A percentile compares a stretch with the other conserved stretches of the same genome.
Evolutionary conservation across 768 basidiomycete genomes (phyloP).

Genomic region (Suillus spraguei): DNA sequence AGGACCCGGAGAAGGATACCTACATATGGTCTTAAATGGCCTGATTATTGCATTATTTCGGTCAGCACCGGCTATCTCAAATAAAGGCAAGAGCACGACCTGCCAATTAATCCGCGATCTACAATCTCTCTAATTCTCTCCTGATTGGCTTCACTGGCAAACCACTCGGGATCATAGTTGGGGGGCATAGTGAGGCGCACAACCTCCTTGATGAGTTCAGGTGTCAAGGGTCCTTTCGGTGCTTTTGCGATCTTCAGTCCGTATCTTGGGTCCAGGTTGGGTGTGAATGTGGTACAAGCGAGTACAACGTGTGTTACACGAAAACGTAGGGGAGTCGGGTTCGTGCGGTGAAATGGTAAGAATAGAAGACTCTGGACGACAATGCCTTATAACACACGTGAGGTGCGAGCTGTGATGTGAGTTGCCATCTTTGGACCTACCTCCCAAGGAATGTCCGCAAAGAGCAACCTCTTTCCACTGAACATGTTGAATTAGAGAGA

Average conservation of each 20-base stretch:
- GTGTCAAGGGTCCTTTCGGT: slow-evolving; percentile 22
- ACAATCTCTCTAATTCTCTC: slow-evolving; percentile 31
- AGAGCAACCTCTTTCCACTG: slow-evolving; percentile 45
- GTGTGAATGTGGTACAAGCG: slow-evolving; percentile 32
- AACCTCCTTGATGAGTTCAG: slow-evolving; percentile 35
- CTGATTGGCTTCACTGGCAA: slow-evolving; percentile 32
- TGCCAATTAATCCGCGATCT: slow-evolving; percentile 24
- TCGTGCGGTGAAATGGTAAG: slow-evolving; percentile 39
- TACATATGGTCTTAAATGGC: slow-evolving; percentile 34
- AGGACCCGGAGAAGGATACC: slow-evolving; percentile 21
- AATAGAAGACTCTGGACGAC: slow-evolving; percentile 47
- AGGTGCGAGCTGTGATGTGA: neutral
- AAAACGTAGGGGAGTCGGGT: slow-evolving; percentile 41
- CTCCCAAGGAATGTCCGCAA: slow-evolving; percentile 57
- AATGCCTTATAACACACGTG: slow-evolving; percentile 33
- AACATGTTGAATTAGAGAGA: slow-evolving; percentile 39
- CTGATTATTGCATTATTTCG: slow-evolving; percentile 19
- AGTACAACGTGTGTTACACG: slow-evolving; percentile 44
- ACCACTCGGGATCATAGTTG: slow-evolving; percentile 39
- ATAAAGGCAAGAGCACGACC: slow-evolving; percentile 14
- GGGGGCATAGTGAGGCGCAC: slow-evolving; percentile 31
- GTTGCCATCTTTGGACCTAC: slow-evolving; percentile 27
- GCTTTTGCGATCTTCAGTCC: slow-evolving; percentile 29
- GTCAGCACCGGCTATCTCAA: slow-evolving; percentile 1
- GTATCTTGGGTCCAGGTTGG: slow-evolving; percentile 34